Percentiles rank a stretch among this genome's conserved stretches.
Conservation (phyloP, 2,329 filamentous ascomycete species). For the Leptographium flavum region DNA sequence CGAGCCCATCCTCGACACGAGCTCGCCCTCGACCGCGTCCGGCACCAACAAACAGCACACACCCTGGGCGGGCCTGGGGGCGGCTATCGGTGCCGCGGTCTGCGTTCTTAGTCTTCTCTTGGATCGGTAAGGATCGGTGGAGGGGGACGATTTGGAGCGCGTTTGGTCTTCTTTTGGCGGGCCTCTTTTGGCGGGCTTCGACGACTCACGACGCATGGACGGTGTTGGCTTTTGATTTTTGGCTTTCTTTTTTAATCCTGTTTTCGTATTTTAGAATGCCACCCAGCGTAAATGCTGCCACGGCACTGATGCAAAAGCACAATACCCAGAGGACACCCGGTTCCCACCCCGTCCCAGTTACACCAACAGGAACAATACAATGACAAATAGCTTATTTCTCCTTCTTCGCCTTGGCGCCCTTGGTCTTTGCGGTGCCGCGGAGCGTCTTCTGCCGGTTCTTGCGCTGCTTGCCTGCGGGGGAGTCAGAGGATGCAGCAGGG, state of each 20-base stretch:
- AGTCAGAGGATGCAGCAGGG: neutral
- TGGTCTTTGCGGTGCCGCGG: constrained; percentile 94
- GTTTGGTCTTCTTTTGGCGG: too few relatives aligned
- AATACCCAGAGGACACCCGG: neutral
- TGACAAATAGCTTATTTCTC: constrained; percentile 52
- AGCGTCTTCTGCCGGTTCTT: constrained; percentile 99
- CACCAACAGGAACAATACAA: neutral
- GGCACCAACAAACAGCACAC: neutral
- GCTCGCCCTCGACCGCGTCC: neutral
- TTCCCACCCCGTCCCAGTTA: neutral
- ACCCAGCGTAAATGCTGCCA: neutral
- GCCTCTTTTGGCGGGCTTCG: too few relatives aligned
- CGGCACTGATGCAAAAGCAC: constrained; percentile 1
- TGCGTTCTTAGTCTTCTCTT: too few relatives aligned
- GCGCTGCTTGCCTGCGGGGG: constrained; percentile 84
- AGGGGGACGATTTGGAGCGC: too few relatives aligned
- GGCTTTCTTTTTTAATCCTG: constrained; percentile 3
- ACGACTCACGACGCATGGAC: too few relatives aligned
- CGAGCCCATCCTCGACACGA: constrained; percentile 19
- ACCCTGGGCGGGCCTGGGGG: neutral
- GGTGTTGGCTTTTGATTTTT: neutral
- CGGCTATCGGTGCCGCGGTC: neutral
- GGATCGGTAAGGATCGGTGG: too few relatives aligned
- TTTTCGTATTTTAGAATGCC: constrained; percentile 2
- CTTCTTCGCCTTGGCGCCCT: constrained; percentile 92